Base-by-base conservation (phyloP, 1,284 basidiomycete species). In the Vanrija sp. region DNA sequence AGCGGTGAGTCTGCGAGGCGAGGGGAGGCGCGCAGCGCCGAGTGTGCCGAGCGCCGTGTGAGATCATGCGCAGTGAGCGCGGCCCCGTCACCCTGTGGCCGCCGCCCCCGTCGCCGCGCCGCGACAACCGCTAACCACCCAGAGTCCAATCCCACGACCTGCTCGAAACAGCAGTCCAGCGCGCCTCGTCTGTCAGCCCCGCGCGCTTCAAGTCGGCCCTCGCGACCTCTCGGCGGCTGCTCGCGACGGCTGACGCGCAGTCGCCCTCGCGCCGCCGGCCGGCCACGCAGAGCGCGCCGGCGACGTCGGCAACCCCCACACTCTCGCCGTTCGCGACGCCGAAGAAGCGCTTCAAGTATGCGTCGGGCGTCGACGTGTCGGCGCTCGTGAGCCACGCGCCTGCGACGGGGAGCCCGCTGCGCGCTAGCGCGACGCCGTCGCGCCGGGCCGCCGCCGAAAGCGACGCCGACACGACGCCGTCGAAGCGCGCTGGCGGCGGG, bases 71-170 rank as follows among this genome's bases (percentile, higher is more conserved):
- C 14, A 16, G 35, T 36, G 35, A 14, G 35, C 14, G 35, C 7
- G 7, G 3, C n/a, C 14, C 4, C 7, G 35, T 36, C 14, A 20
- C 6, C 8, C n/a, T 36, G 19, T 7, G 9, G 15, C 4, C 2
- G 9, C 3, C 22, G 20, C 1, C 24, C 1, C 12, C n/a, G 6
- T 20, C 24, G 4, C 36, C 37, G 6, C 37, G 14, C 3, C 20
- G 15, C 39, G 16, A 4, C 25, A 4, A 19, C 41, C 18, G 18
- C 36, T 19, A 8, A 6, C 20, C 38, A 19, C 2, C 9, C 49
- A 72, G 72, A 31, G 54, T 72, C 2, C 71, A 72, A 39, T 57
- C 51, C 3, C 61, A 71, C 58, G 72, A 74, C 48, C 58, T 74
- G 7, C 44, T 60, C 24, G 57, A 62, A 25, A 43, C 53, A 2